Percentiles rank a stretch among this genome's conserved stretches.
Conservation (phyloP, 257 asterid species). For the Echites panduratus region DNA sequence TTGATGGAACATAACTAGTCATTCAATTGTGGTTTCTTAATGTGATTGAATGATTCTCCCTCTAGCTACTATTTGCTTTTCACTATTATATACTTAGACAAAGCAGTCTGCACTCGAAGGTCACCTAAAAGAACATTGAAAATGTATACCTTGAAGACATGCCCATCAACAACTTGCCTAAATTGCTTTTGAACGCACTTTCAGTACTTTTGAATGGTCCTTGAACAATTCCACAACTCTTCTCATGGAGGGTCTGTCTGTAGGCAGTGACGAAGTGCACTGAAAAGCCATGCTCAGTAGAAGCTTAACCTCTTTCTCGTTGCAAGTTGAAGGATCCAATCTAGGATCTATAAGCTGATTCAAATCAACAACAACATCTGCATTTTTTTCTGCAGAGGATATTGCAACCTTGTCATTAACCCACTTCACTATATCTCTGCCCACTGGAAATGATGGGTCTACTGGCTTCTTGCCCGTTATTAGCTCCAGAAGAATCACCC, state of each 20-base stretch:
- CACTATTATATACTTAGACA: neutral
- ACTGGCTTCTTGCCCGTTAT: constrained; percentile 58
- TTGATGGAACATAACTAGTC: neutral
- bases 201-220: constrained; percentile 19
- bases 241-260: constrained; percentile 76
- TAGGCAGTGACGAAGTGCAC: constrained; percentile 56
- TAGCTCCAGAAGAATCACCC: constrained; percentile 59
- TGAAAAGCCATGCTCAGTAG: constrained; percentile 51
- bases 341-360: constrained; percentile 43
- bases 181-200: constrained; percentile 23
- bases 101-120: neutral
- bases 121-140: neutral
- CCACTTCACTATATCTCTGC: constrained; percentile 63
- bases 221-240: constrained; percentile 64
- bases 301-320: constrained; percentile 39
- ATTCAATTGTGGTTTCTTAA: neutral
- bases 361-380: constrained; percentile 11
- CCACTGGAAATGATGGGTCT: constrained; percentile 46
- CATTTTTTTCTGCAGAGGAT: constrained; percentile 25
- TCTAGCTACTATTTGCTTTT: neutral
- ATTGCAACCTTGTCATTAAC: constrained; percentile 32
- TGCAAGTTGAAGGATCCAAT: constrained; percentile 33
- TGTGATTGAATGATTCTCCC: neutral
- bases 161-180: neutral
- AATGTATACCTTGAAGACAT: neutral